These are phyloP conservation scores for Lagerstroemia speciosa DNA, from an alignment of 345 rosid species.

Conservation along the genomic window DNA sequence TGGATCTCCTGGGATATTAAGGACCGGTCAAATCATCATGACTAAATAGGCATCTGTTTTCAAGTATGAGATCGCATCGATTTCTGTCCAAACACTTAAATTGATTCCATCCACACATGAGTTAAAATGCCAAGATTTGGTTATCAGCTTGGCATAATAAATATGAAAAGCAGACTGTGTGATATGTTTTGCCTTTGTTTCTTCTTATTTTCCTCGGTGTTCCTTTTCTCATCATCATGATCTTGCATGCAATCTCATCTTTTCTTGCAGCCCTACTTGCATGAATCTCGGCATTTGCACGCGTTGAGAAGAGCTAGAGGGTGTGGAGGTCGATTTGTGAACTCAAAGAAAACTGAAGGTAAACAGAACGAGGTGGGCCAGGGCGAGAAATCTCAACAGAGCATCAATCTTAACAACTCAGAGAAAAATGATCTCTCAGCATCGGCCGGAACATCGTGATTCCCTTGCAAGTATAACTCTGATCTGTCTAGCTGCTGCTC, in stretches of 20 bases:
- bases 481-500: background rate
- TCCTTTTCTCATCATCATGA: background rate
- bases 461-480: constrained; percentile 1
- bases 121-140: background rate
- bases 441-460: constrained; percentile 39
- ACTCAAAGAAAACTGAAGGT: constrained; percentile 57
- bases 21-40: background rate
- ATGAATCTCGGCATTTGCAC: constrained; percentile 94
- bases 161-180: background rate
- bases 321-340: constrained; percentile 87
- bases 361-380: constrained; percentile 37
- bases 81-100: background rate
- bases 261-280: constrained; percentile 79
- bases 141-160: background rate
- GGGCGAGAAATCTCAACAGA: constrained; percentile 48
- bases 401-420: constrained; percentile 50
- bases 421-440: constrained; percentile 39
- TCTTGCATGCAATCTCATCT: constrained; percentile 1
- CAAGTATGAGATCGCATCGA: background rate
- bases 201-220: constrained; percentile 2
- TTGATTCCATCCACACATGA: background rate
- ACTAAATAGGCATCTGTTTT: background rate
- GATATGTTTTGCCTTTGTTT: background rate
- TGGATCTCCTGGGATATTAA: too few relatives aligned
- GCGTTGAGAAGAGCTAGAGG: constrained; percentile 93